Percentiles rank a stretch among this genome's conserved stretches.
Conservation (phyloP, 495 filamentous ascomycete species). For the Alectoria sarmentosa region DNA sequence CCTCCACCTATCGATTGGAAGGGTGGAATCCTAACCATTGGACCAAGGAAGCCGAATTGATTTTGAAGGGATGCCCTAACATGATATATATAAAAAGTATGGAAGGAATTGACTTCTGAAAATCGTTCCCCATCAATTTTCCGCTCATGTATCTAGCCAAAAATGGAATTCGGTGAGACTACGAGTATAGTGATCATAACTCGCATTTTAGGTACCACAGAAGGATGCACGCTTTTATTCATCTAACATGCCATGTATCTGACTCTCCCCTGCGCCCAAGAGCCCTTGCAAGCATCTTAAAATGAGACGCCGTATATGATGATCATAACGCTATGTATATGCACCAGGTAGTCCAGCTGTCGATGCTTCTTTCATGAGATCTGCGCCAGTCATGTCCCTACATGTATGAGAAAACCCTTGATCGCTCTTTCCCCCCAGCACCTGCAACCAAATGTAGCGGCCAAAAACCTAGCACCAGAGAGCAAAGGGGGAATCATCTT, state of each 20-base stretch:
- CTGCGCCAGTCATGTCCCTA: background rate
- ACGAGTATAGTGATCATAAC: background rate
- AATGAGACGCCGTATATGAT: slow-evolving; percentile 7
- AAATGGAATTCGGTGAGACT: too few species aligned
- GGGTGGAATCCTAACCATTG: slow-evolving; percentile 18
- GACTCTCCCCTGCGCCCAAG: background rate
- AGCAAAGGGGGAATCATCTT: slow-evolving; percentile 28
- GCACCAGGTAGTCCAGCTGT: slow-evolving; percentile 19
- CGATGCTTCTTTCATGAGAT: slow-evolving; percentile 17
- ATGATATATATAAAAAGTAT: too few species aligned
- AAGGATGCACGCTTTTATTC: background rate
- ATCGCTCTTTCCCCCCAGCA: background rate
- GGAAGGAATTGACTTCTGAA: too few species aligned
- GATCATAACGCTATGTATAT: slow-evolving; percentile 19
- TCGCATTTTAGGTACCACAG: too few species aligned
- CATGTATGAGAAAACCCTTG: background rate
- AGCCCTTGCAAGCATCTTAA: background rate
- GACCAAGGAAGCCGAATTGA: slow-evolving; percentile 17
- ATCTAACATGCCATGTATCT: background rate
- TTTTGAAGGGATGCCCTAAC: too few species aligned
- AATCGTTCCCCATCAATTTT: too few species aligned
- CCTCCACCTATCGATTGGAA: slow-evolving; percentile 16
- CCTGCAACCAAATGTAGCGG: too few species aligned
- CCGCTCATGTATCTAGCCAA: too few species aligned
- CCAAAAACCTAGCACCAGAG: slow-evolving; percentile 7